phyloP scores from a whole-genome alignment of 2,329 filamentous ascomycete genomes.

The Penicillium sp. region DNA sequence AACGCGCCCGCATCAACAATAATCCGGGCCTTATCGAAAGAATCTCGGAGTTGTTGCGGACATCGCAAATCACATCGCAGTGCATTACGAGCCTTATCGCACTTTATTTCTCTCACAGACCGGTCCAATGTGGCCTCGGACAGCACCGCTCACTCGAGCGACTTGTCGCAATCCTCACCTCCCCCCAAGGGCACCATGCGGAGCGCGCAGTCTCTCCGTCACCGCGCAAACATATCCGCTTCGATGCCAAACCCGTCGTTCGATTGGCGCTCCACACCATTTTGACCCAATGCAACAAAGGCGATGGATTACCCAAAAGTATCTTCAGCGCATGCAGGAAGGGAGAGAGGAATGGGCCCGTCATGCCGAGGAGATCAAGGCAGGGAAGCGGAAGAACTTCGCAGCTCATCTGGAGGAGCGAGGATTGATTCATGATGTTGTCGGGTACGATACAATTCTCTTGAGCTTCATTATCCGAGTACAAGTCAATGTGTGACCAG shows the following conservation, averaged over 20 bases:
- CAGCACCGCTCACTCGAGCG: constrained; percentile 24
- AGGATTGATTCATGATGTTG: constrained; percentile 48
- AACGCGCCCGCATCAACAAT: constrained; percentile 21
- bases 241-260: constrained; percentile 15
- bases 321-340: constrained; percentile 40
- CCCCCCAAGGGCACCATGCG: constrained; percentile 17
- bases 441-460: constrained; percentile 40
- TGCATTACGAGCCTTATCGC: constrained; percentile 9
- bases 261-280: constrained; percentile 6
- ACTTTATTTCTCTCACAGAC: neutral
- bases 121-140: constrained; percentile 31
- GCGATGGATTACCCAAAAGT: constrained; percentile 42
- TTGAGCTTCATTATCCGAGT: neutral
- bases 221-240: constrained; percentile 23
- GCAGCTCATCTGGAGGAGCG: constrained; percentile 48
- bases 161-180: constrained; percentile 19
- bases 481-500: neutral
- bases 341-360: constrained; percentile 43
- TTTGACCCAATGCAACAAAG: constrained; percentile 21
- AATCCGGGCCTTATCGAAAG: constrained; percentile 25
- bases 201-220: constrained; percentile 28
- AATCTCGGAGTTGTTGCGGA: constrained; percentile 18
- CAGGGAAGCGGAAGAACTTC: constrained; percentile 47
- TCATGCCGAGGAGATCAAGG: constrained; percentile 46
- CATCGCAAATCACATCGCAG: constrained; percentile 5